Evolutionary conservation across 2,329 filamentous ascomycete genomes (phyloP).

Genomic region (Aspergillus spinulosporus): DNA sequence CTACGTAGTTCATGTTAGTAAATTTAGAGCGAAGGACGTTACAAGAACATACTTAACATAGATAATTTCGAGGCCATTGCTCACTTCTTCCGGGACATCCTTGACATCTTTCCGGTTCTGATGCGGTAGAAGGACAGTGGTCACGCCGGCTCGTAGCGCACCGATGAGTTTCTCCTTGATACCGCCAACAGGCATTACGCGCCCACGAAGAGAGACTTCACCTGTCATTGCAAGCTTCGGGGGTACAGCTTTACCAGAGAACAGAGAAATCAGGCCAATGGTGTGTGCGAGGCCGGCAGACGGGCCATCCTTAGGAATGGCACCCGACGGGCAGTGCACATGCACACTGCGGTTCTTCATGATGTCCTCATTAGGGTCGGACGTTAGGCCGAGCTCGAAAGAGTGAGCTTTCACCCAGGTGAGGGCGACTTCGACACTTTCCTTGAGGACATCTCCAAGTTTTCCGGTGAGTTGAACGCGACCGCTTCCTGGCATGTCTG

Average conservation of each 20-base stretch:
- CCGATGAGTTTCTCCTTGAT: conserved; percentile 99
- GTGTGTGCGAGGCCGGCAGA: conserved; percentile 89
- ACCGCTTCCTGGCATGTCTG: conserved; percentile 92
- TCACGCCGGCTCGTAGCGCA: conserved; percentile 86
- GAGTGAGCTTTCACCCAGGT: conserved; percentile 98
- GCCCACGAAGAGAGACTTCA: conserved; percentile 75
- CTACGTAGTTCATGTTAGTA: conserved; percentile 46
- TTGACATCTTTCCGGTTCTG: conserved; percentile 90
- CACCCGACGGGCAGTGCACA: conserved; percentile 91
- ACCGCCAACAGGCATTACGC: conserved; percentile 90
- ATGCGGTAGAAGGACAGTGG: conserved; percentile 83
- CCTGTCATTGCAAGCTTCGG: conserved; percentile 94
- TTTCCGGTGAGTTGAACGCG: conserved; percentile 94
- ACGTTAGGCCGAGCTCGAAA: conserved; percentile 81
- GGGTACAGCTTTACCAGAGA: conserved; percentile 80
- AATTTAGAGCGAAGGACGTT: neutral
- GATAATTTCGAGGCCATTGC: conserved; percentile 80
- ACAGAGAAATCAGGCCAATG: conserved; percentile 86
- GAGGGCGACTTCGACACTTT: conserved; percentile 92
- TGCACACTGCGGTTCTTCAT: conserved; percentile 95
- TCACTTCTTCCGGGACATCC: conserved; percentile 88
- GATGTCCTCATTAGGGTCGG: conserved; percentile 80
- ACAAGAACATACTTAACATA: conserved; percentile 71
- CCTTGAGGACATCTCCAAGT: conserved; percentile 93
- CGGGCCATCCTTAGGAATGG: conserved; percentile 89